Evolutionary conservation across 129 eudicot genomes (phyloP).

Genomic region (Saposhnikovia divaricata): DNA sequence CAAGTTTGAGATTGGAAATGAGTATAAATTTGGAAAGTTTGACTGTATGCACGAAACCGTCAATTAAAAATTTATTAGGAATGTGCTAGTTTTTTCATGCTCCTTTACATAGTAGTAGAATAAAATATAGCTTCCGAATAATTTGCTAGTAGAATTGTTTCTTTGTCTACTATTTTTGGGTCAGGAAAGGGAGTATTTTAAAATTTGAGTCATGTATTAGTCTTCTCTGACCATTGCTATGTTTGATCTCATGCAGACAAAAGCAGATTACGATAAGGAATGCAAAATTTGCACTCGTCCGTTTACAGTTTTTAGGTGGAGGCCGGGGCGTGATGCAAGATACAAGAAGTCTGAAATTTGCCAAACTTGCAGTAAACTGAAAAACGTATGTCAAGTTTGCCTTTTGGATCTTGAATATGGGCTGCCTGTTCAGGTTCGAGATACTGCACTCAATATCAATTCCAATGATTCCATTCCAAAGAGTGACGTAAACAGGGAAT

Average conservation of each 20-base stretch:
- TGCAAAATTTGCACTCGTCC: constrained; percentile 91
- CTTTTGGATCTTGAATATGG: constrained; percentile 84
- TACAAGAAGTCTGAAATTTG: constrained; percentile 76
- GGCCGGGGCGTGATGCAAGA: constrained; percentile 87
- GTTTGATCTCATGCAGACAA: constrained; percentile 42
- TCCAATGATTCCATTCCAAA: constrained; percentile 78
- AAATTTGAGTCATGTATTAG: neutral
- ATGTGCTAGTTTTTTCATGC: neutral
- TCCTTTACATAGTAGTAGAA: neutral
- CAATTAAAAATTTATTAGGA: neutral
- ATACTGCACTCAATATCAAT: constrained; percentile 73
- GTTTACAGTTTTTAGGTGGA: constrained; percentile 86
- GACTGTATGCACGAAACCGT: neutral
- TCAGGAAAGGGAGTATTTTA: neutral
- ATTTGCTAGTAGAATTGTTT: neutral
- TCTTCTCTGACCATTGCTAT: neutral
- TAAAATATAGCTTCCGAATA: neutral
- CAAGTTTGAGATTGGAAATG: no score
- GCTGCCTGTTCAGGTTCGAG: constrained; percentile 89
- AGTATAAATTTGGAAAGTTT: neutral
- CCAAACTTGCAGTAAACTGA: constrained; percentile 82
- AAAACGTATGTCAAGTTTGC: constrained; percentile 90
- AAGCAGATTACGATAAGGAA: constrained; percentile 68
- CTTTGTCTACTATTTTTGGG: neutral
- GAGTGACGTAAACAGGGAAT: constrained; percentile 86